phyloP scores from a whole-genome alignment of 805 yeast species.

The Candida patagonica region DNA sequence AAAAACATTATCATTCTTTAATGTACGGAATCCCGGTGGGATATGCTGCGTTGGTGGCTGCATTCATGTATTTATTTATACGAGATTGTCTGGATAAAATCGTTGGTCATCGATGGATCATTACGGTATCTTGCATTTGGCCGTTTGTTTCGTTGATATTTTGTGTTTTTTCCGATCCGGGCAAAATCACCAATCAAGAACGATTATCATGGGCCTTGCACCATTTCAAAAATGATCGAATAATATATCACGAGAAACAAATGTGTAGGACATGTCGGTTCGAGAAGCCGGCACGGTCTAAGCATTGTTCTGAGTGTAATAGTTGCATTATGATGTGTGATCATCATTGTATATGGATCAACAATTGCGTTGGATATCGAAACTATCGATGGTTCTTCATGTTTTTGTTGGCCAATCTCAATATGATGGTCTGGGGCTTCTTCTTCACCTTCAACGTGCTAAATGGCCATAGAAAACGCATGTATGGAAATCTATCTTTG shows the following conservation, averaged over 20 bases:
- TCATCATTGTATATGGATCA: constrained; percentile 58
- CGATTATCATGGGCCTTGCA: constrained; percentile 20
- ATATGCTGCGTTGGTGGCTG: constrained; percentile 14
- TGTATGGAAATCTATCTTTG: constrained; percentile 2
- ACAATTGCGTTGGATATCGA: constrained; percentile 50
- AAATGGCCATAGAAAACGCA: not conserved
- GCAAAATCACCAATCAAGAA: constrained; percentile 20
- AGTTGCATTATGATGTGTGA: constrained; percentile 41
- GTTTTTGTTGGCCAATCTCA: constrained; percentile 43
- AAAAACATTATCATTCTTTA: constrained; percentile 1
- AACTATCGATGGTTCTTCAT: constrained; percentile 54
- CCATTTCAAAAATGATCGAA: constrained; percentile 36
- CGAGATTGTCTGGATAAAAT: constrained; percentile 9
- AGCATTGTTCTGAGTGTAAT: constrained; percentile 48
- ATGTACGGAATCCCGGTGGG: constrained; percentile 19
- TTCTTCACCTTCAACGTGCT: constrained; percentile 16
- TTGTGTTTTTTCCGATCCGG: constrained; percentile 32
- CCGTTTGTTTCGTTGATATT: constrained; percentile 21
- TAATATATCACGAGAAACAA: constrained; percentile 42
- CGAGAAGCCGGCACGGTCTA: constrained; percentile 49
- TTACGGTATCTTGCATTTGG: no score
- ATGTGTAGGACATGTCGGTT: constrained; percentile 41
- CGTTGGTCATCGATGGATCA: constrained; percentile 6
- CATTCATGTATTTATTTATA: constrained; percentile 12
- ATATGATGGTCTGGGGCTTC: constrained; percentile 39